A percentile compares a stretch with the other conserved stretches of the same genome.
Conservation (phyloP, 129 eudicot genomes). For the Tanacetum coccineum region DNA sequence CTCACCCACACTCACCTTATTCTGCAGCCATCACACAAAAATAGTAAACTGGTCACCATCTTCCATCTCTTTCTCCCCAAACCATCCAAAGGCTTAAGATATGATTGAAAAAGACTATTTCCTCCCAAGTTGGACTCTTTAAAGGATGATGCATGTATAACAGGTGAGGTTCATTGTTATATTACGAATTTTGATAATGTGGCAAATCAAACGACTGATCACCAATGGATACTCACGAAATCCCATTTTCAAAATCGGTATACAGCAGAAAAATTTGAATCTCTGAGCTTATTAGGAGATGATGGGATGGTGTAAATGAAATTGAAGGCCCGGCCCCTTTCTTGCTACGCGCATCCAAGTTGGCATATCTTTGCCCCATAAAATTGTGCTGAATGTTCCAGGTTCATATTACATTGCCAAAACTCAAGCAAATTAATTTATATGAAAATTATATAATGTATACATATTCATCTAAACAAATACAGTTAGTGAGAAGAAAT, state of each 20-base stretch:
- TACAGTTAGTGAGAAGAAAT: constrained; percentile 6
- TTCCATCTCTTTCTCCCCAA: neutral
- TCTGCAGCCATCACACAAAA: neutral
- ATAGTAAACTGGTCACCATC: neutral
- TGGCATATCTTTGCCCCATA: neutral
- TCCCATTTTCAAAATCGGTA: too few relatives aligned
- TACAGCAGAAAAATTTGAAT: neutral
- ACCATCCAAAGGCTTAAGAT: constrained; percentile 4
- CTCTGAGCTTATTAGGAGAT: constrained; percentile 4
- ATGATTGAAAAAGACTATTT: neutral
- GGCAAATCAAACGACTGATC: neutral
- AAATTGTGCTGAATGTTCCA: constrained; percentile 26
- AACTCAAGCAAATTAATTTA: neutral
- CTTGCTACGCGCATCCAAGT: neutral
- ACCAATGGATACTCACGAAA: neutral
- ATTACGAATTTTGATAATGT: neutral
- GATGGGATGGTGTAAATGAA: too few relatives aligned
- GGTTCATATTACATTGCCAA: constrained; percentile 11
- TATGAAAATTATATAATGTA: neutral
- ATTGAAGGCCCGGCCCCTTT: neutral
- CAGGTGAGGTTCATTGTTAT: neutral
- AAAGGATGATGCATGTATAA: neutral
- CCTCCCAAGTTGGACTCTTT: neutral
- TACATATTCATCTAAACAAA: neutral
- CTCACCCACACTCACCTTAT: neutral